A percentile compares a stretch with the other conserved stretches of the same genome.
These are phyloP conservation scores for Lagenaria siceraria DNA, from an alignment of 306 rosid genomes.

Conservation along the genomic window DNA sequence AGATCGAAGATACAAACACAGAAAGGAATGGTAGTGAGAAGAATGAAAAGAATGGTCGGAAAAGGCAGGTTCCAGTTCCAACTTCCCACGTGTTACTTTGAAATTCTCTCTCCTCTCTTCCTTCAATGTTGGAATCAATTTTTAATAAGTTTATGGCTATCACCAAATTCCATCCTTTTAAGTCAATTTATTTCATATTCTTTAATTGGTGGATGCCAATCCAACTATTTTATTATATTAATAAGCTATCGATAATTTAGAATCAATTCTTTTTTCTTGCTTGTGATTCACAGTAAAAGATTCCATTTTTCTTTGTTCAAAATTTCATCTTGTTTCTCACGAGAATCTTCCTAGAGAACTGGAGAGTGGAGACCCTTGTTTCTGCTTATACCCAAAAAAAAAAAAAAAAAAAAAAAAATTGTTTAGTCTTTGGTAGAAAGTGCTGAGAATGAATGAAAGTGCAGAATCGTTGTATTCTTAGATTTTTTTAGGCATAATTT, in stretches of 20 bases:
- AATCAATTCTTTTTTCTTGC: background rate
- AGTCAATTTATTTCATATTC: background rate
- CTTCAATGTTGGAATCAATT: background rate
- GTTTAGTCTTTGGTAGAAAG: background rate
- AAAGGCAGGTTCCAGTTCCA: background rate
- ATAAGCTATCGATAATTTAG: background rate
- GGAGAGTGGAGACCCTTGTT: slow-evolving; percentile 5
- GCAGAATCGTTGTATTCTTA: background rate
- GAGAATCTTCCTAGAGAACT: slow-evolving; percentile 3
- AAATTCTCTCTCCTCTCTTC: background rate
- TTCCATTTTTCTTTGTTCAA: background rate
- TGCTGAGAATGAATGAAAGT: background rate
- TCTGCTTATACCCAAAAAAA: background rate
- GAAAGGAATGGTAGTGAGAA: background rate
- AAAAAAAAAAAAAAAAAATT: background rate
- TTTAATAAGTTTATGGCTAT: background rate
- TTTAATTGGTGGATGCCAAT: background rate
- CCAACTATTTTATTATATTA: background rate
- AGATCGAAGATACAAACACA: too few species aligned
- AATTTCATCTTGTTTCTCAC: background rate
- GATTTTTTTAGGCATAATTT: background rate
- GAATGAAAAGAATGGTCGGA: background rate
- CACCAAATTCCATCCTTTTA: background rate
- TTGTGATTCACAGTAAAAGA: slow-evolving; percentile 9
- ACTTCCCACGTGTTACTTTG: slow-evolving; percentile 1